Percentiles rank a stretch among this genome's conserved stretches.
Evolutionary conservation across 1,284 basidiomycete species (phyloP).

Genomic region (Peniophora sp.): DNA sequence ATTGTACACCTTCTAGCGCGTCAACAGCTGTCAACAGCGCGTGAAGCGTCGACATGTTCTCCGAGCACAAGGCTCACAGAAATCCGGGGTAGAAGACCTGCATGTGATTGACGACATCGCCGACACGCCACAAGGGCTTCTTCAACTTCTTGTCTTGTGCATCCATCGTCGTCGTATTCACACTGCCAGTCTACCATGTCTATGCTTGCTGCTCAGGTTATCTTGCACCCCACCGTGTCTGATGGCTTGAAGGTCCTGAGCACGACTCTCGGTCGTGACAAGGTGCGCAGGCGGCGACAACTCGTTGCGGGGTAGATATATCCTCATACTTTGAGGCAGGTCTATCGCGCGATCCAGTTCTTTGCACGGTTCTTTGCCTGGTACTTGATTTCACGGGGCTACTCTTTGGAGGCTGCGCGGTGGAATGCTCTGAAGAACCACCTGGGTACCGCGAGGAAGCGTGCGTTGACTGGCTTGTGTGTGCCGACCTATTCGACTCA

Average conservation of each 20-base stretch:
- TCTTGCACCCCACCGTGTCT: conserved; percentile 79
- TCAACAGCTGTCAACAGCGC: too few relatives aligned
- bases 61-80: too few relatives aligned
- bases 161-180: too few relatives aligned
- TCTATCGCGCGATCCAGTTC: conserved; percentile 90
- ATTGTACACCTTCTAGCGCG: too few relatives aligned
- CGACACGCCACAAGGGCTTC: too few relatives aligned
- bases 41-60: too few relatives aligned
- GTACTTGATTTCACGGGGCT: conserved; percentile 59
- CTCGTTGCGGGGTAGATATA: neutral
- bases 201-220: conserved; percentile 61
- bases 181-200: conserved; percentile 36
- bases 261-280: conserved; percentile 86
- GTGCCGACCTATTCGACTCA: neutral
- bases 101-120: too few relatives aligned
- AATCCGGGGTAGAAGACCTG: too few relatives aligned
- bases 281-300: conserved; percentile 39
- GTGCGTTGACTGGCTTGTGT: conserved; percentile 35
- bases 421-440: conserved; percentile 80
- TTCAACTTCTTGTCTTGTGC: too few relatives aligned
- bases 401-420: conserved; percentile 58
- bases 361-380: conserved; percentile 88
- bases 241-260: conserved; percentile 70
- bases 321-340: conserved; percentile 31
- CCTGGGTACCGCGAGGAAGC: conserved; percentile 71